Evolutionary conservation across 305 asterid species (phyloP).

Genomic region (Ilex paraguariensis): DNA sequence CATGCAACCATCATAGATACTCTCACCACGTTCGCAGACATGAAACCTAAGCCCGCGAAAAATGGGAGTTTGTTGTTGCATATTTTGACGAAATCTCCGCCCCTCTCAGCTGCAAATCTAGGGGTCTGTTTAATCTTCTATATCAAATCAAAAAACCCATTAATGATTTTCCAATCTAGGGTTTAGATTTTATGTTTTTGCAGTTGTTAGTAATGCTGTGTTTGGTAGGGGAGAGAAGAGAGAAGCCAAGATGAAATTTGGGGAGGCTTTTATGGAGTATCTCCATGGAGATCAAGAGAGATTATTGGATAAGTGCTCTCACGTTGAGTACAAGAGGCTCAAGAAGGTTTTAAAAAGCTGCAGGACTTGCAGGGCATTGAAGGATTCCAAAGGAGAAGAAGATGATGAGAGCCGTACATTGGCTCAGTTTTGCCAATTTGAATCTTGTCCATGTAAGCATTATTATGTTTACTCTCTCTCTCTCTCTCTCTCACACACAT

Average conservation of each 20-base stretch:
- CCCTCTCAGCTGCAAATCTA: no score
- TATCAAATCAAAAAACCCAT: no score
- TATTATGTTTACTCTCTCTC: background rate
- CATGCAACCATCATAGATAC: no score
- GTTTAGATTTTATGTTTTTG: background rate
- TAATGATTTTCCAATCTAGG: background rate
- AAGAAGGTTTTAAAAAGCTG: slow-evolving; percentile 73
- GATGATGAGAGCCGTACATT: slow-evolving; percentile 6
- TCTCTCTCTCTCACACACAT: background rate
- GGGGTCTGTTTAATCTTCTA: no score
- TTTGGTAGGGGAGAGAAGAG: background rate
- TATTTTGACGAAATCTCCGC: no score
- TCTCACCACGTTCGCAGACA: no score
- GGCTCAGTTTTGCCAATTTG: slow-evolving; percentile 26
- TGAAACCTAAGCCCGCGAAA: no score
- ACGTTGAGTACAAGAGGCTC: slow-evolving; percentile 79
- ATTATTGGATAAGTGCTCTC: slow-evolving; percentile 40
- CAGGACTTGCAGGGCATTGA: slow-evolving; percentile 38
- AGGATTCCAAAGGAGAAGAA: slow-evolving; percentile 25
- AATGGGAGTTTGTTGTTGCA: no score
- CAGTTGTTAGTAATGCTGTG: background rate
- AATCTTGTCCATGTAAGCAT: slow-evolving; percentile 45
- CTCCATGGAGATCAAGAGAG: slow-evolving; percentile 56
- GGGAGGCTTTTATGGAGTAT: slow-evolving; percentile 67
- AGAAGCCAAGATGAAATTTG: slow-evolving; percentile 58